Evolutionary conservation across 2,329 filamentous ascomycete species (phyloP), one percentile per base, ranked within the genome.

Genomic region (Fusarium begoniae): DNA sequence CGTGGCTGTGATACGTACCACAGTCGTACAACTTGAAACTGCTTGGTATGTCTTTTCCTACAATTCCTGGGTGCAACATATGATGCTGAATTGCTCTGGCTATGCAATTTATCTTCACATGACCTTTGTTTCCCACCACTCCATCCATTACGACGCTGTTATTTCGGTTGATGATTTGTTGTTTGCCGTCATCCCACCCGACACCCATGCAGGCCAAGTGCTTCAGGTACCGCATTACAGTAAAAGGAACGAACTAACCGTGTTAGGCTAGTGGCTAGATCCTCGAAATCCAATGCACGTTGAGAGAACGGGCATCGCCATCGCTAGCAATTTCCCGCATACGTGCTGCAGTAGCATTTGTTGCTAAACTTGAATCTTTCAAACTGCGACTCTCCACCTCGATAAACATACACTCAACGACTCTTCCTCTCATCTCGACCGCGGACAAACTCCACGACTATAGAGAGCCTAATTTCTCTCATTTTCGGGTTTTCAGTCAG

Each of bases 261-360:
- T 63, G 51, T 55, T 37, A 20, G 73, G 73, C 60, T 79, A 79
- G 77, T 62, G 62, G 43, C 56, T 55, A 66, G 63, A 58, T 67
- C 54, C 71, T 69, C 60, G 57, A 69, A 72, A 68, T 69, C 64
- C 71, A 70, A 58, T 65, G 59, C 76, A 69, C 70, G 58, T 70
- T 70, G 74, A 71, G 64, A 76, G 67, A 71, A 76, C 68, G 74
- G 70, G 72, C 74, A 76, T 79, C 75, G 75, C 77, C 80, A 81
- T 78, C 75, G 57, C 77, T 74, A 77, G 80, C 79, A 82, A 82
- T 83, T 82, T 83, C 81, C 79, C 80, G 63, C 81, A 80, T 79
- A 80, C 76, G 75, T 74, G 67, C 63, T 72, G 69, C 54, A 44
- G 60, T 68, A 65, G 61, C 70, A 72, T 71, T 69, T 62, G 60